Conservation (phyloP, 768 basidiomycete species). For the Coprinellus micaceus region DNA sequence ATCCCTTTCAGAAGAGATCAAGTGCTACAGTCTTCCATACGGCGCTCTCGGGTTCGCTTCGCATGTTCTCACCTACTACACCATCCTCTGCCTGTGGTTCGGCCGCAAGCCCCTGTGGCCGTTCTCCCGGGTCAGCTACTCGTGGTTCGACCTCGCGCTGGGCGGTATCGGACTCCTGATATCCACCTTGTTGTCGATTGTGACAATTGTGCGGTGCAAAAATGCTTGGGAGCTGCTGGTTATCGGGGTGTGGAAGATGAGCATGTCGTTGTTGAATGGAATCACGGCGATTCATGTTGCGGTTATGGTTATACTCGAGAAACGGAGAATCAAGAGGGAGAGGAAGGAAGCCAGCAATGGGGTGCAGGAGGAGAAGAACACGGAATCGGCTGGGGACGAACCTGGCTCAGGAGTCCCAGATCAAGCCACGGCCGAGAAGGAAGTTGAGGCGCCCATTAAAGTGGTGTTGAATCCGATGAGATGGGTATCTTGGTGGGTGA, state of each 20-base stretch:
- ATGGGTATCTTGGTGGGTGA: conserved; percentile 10
- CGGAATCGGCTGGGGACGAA: background rate
- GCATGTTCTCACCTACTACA: conserved; percentile 18
- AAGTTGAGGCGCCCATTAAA: conserved; percentile 2
- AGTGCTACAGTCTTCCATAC: conserved; percentile 17
- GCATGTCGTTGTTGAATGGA: conserved; percentile 16
- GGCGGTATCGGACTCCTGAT: conserved; percentile 9
- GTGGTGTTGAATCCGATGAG: conserved; percentile 5
- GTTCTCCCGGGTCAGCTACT: conserved; percentile 9
- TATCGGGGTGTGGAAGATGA: conserved; percentile 18
- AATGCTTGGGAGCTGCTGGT: conserved; percentile 17
- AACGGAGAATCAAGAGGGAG: conserved; percentile 3
- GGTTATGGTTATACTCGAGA: conserved; percentile 7
- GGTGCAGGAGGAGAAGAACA: background rate
- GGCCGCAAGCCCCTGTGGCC: conserved; percentile 17
- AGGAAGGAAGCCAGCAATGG: background rate
- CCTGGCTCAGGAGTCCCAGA: background rate
- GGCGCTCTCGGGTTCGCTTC: conserved; percentile 15
- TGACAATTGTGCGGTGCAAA: conserved; percentile 13
- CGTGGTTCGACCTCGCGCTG: conserved; percentile 11
- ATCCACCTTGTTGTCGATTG: conserved; percentile 11
- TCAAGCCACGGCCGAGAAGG: background rate
- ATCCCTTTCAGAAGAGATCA: conserved; percentile 13
- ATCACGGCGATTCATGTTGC: conserved; percentile 17
- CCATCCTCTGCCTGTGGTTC: conserved; percentile 16